Evolutionary conservation across 2,329 filamentous ascomycete genomes (phyloP), one percentile per base, ranked within the genome.

Genomic region (Alternaria ethzedia): DNA sequence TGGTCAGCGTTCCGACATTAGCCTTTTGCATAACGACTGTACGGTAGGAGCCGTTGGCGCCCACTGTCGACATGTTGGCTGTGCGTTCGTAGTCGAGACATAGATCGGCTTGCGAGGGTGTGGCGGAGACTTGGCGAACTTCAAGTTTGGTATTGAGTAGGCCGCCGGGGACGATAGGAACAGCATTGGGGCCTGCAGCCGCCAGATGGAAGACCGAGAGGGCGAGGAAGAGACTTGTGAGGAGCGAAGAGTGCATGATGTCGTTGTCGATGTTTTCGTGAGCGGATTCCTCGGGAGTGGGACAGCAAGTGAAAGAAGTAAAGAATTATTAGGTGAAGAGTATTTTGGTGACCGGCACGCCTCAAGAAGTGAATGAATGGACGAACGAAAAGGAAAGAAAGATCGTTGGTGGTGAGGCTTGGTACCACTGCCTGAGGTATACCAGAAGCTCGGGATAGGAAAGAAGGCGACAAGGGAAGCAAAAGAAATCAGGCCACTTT

Each of bases 21-120:
- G 82, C 80, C 32, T 80, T 81, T 57, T 80, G 78, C 51, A 85
- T 71, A 71, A 83, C 83, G 11, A 82, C 82, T n/a, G 79, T 79
- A 57, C 84, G 83, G 61, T 82, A 82, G 55, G 82, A 82, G 62
- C 79, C 70, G 75, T 85, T 86, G 57, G 75, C 65, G 62, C 81
- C 82, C 64, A 85, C 80, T 63, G 79, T 81, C 21, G 83, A 83
- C 63, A 84, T 79, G 72, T 85, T 85, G 64, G 83, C 83, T 21
- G 81, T 82, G 52, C 70, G 73, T 61, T 80, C 73, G 71, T 85
- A 85, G 70, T 83, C 79, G 55, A 75, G 64, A 73, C 83, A 85
- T 52, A 75, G 63, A 15, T 75, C 67, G 47, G 66, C 68, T 56
- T 68, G 68, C 12, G 73, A 66, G n/a, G 71, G 67, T 36, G 58